Evolutionary conservation across 495 filamentous ascomycete genomes (phyloP).

Genomic region (Penicillium turbatum): DNA sequence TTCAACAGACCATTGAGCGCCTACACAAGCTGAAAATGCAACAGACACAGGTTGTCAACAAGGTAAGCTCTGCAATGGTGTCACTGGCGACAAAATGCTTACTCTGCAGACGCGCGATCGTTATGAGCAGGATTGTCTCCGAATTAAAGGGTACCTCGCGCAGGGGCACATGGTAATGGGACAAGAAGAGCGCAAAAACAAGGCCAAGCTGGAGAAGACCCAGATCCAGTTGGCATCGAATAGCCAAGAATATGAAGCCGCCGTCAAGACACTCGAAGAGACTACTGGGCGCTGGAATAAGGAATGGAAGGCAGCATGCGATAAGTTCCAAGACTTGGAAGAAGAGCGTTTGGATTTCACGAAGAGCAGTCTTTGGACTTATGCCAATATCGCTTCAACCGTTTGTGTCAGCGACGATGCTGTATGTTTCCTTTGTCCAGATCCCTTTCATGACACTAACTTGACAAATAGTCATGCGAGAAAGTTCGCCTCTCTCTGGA

Average conservation of each 20-base stretch:
- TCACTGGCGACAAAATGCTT: slow-evolving; percentile 13
- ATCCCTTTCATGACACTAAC: slow-evolving; percentile 17
- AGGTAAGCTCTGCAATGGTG: slow-evolving; percentile 46
- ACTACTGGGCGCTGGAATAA: slow-evolving; percentile 95
- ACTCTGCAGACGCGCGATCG: slow-evolving; percentile 71
- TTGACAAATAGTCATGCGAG: slow-evolving; percentile 67
- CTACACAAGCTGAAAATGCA: slow-evolving; percentile 87
- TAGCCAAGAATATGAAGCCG: slow-evolving; percentile 88
- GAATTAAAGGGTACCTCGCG: slow-evolving; percentile 96
- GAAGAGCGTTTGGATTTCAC: slow-evolving; percentile 95
- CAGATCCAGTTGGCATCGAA: slow-evolving; percentile 88
- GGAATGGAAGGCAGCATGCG: slow-evolving; percentile 96
- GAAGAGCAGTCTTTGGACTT: slow-evolving; percentile 95
- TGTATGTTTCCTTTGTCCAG: slow-evolving; percentile 38
- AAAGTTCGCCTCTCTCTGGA: slow-evolving; percentile 94
- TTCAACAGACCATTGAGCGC: slow-evolving; percentile 89
- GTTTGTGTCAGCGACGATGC: slow-evolving; percentile 99
- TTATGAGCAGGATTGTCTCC: slow-evolving; percentile 95
- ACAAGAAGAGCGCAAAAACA: slow-evolving; percentile 98
- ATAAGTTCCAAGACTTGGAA: slow-evolving; percentile 99
- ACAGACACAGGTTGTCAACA: slow-evolving; percentile 88
- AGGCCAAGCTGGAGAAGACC: slow-evolving; percentile 97
- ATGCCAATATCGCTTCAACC: slow-evolving; percentile 94
- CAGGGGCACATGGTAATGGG: slow-evolving; percentile 99
- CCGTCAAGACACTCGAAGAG: slow-evolving; percentile 89